These are phyloP conservation scores for Globisporangium emineosum DNA, from an alignment of 352 stramenopile species.

Conservation along the genomic window DNA sequence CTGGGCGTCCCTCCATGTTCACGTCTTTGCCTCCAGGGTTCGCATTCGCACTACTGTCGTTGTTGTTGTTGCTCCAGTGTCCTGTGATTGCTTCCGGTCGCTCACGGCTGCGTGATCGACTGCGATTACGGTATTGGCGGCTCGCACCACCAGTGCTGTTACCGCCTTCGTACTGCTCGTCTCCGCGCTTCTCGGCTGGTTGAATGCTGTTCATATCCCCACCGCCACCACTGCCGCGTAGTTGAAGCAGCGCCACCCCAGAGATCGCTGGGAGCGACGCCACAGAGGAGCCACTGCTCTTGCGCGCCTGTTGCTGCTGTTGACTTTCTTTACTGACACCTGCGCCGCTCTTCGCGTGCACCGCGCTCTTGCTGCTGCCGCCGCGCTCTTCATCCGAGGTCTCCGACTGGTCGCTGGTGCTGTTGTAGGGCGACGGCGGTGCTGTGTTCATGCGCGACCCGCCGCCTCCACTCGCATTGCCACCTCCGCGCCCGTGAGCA, in stretches of 20 bases:
- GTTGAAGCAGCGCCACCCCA: slow-evolving; percentile 35
- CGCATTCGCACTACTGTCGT: slow-evolving; percentile 15
- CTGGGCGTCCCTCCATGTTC: slow-evolving; percentile 9
- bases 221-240: slow-evolving; percentile 15
- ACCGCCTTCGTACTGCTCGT: slow-evolving; percentile 5
- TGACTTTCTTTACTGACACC: background rate
- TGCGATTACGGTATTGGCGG: slow-evolving; percentile 19
- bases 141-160: slow-evolving; percentile 3
- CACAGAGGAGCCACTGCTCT: background rate
- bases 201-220: slow-evolving; percentile 14
- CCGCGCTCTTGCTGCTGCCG: background rate
- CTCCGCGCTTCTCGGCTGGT: slow-evolving; percentile 7
- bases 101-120: slow-evolving; percentile 30
- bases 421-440: slow-evolving; percentile 14
- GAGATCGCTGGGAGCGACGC: slow-evolving; percentile 42
- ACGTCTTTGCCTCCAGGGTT: background rate
- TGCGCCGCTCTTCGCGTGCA: slow-evolving; percentile 4
- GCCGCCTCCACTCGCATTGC: background rate
- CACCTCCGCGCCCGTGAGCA: background rate
- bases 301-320: background rate
- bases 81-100: slow-evolving; percentile 15
- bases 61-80: slow-evolving; percentile 16
- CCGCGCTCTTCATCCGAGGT: slow-evolving; percentile 15
- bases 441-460: background rate
- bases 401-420: slow-evolving; percentile 18